These are phyloP conservation scores for Thraustotheca clavata DNA, from an alignment of 352 stramenopile genomes.

Conservation along the genomic window DNA sequence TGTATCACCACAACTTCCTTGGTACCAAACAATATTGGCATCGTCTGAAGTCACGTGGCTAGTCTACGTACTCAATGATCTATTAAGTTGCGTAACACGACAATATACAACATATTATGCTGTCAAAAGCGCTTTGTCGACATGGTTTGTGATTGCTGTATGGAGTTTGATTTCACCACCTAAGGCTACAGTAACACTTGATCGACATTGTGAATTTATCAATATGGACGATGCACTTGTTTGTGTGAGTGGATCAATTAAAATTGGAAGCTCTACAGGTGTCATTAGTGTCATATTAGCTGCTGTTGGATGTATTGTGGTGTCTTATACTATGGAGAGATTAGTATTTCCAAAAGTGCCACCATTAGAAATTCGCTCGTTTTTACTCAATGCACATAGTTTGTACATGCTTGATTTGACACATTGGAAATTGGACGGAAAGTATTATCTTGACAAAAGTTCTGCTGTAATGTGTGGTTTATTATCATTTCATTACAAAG, in stretches of 20 bases:
- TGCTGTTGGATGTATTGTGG: neutral
- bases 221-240: neutral
- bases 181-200: neutral
- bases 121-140: neutral
- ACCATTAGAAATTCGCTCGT: neutral
- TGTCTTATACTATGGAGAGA: slow-evolving; percentile 1
- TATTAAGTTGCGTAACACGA: neutral
- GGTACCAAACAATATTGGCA: neutral
- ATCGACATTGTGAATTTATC: neutral
- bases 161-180: neutral
- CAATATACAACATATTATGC: slow-evolving; percentile 7
- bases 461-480: neutral
- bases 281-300: neutral
- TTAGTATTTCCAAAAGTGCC: neutral
- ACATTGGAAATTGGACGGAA: neutral
- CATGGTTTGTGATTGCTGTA: neutral
- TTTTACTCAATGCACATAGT: neutral
- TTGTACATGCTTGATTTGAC: neutral
- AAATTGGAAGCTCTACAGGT: neutral
- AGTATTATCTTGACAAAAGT: neutral
- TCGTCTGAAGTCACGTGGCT: neutral
- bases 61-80: slow-evolving; percentile 11
- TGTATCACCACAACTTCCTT: neutral
- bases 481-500: neutral
- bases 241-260: neutral